These are phyloP conservation scores for Boletus pseudo-olivaceus DNA, from an alignment of 768 basidiomycete species.

Conservation along the genomic window DNA sequence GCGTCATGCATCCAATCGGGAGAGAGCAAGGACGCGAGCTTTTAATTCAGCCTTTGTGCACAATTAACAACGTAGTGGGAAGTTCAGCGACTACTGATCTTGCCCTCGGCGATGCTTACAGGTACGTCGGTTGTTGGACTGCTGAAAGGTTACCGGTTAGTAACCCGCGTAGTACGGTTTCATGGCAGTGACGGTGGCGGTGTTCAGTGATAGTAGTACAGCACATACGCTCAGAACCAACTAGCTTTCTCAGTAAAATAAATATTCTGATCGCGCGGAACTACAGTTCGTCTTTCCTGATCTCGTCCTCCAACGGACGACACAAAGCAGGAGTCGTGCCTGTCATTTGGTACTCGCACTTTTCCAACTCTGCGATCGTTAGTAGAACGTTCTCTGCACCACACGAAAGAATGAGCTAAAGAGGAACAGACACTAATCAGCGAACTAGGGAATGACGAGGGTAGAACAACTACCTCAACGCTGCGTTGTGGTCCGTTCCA, in stretches of 20 bases:
- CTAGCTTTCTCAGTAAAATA: neutral
- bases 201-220: neutral
- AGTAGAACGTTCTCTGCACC: conserved; percentile 81
- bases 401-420: conserved; percentile 75
- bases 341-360: conserved; percentile 91
- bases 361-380: conserved; percentile 84
- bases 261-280: neutral
- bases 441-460: neutral
- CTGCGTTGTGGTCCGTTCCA: conserved; percentile 96
- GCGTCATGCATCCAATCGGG: too few relatives aligned
- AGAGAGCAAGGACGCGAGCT: too few relatives aligned
- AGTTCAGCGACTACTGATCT: neutral
- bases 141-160: neutral
- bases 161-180: too few relatives aligned
- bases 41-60: neutral
- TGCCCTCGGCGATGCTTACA: neutral
- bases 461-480: conserved; percentile 54
- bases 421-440: neutral
- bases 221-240: neutral
- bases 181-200: neutral
- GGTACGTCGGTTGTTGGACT: neutral
- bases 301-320: conserved; percentile 36
- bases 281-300: conserved; percentile 31
- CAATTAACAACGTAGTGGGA: neutral
- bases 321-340: conserved; percentile 87